phyloP scores from a whole-genome alignment of 805 yeast genomes.

The Torulaspora microellipsoides region DNA sequence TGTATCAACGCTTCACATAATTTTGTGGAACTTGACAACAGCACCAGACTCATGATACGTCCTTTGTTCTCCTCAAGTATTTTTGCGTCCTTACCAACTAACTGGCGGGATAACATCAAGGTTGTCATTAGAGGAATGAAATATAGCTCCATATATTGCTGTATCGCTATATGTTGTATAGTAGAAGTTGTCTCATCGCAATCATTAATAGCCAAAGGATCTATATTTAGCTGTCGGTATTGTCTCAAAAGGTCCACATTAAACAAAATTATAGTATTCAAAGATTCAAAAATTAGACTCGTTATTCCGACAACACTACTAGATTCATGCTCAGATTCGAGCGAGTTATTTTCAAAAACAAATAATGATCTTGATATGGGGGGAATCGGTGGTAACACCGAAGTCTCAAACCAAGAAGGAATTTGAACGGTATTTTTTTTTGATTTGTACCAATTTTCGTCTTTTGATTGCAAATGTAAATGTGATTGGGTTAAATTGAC shows the following conservation, averaged over 20 bases:
- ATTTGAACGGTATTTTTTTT: conserved; percentile 4
- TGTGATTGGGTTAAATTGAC: conserved; percentile 2
- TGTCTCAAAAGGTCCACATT: conserved; percentile 16
- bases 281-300: conserved; percentile 15
- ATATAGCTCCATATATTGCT: conserved; percentile 22
- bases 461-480: conserved; percentile 2
- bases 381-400: conserved; percentile 26
- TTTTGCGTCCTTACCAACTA: conserved; percentile 6
- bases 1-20: conserved; percentile 35
- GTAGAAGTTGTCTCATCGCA: conserved; percentile 3
- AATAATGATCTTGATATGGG: conserved; percentile 33
- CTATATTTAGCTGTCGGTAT: conserved; percentile 14
- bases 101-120: conserved; percentile 20
- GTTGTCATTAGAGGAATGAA: conserved; percentile 22
- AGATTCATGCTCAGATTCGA: conserved; percentile 5
- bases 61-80: conserved; percentile 18
- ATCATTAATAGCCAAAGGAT: conserved; percentile 8
- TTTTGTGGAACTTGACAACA: conserved; percentile 22
- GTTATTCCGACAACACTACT: conserved; percentile 7
- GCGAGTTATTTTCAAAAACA: conserved; percentile 18
- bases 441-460: conserved; percentile 14
- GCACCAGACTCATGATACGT: conserved; percentile 16
- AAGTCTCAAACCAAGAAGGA: conserved; percentile 26
- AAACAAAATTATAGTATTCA: conserved; percentile 13
- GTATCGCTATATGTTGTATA: conserved; percentile 20